Conservation (phyloP, 2,329 filamentous ascomycete genomes). For the Neopestalotiopsis rosae region DNA sequence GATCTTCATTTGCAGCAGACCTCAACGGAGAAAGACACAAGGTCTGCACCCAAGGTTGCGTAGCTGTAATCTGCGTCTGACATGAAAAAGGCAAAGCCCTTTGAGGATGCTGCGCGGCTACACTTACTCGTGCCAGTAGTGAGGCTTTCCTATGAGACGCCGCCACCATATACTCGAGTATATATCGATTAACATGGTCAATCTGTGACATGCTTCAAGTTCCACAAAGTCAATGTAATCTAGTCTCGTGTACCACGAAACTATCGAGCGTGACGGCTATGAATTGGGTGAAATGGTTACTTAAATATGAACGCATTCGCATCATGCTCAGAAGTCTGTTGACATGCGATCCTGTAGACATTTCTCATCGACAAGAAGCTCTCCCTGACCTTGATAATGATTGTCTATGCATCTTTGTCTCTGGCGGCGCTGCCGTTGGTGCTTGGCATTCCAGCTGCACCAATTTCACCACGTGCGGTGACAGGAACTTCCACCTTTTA, state of each 20-base stretch:
- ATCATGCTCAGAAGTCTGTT: background rate
- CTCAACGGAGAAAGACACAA: background rate
- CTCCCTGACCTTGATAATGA: background rate
- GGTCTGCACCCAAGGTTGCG: background rate
- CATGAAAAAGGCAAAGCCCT: background rate
- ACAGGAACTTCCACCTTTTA: conserved; percentile 57
- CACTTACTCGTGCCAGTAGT: background rate
- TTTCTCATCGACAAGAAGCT: background rate
- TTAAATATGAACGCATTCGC: background rate
- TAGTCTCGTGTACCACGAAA: too few relatives aligned
- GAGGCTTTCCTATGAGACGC: background rate
- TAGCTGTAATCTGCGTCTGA: background rate
- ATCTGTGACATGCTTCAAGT: background rate
- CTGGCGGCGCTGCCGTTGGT: background rate
- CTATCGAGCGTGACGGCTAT: background rate
- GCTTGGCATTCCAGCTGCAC: conserved; percentile 2
- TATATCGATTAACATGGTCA: background rate
- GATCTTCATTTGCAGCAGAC: background rate
- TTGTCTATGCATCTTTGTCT: background rate
- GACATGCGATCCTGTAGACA: background rate
- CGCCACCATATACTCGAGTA: background rate
- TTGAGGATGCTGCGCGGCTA: background rate
- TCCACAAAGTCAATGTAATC: background rate
- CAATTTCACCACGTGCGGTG: conserved; percentile 24
- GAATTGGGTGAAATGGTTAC: background rate